A percentile compares a stretch with the other conserved stretches of the same genome.
Evolutionary conservation across 176 grass and related monocot genomes (phyloP).

Genomic region (Lolium perenne): DNA sequence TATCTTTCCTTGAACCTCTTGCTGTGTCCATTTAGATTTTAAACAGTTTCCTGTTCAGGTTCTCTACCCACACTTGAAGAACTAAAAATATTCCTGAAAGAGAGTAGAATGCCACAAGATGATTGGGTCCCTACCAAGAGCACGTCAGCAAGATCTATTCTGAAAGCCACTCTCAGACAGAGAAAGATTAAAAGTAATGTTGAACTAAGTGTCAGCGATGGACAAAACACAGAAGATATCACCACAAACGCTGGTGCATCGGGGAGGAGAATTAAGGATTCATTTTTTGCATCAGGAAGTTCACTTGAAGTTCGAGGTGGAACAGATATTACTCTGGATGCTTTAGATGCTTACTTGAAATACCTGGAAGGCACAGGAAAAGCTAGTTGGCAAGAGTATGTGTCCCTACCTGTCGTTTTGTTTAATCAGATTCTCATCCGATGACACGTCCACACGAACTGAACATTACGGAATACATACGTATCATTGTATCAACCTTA

Average conservation of each 20-base stretch:
- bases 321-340: conserved; percentile 66
- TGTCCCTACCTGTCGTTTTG: conserved; percentile 9
- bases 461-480: background rate
- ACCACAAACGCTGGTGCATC: conserved; percentile 30
- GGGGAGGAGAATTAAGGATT: conserved; percentile 59
- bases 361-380: conserved; percentile 89
- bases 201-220: conserved; percentile 39
- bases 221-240: conserved; percentile 44
- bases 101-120: conserved; percentile 40
- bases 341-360: conserved; percentile 82
- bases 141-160: conserved; percentile 53
- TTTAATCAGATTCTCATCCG: conserved; percentile 20
- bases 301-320: conserved; percentile 79
- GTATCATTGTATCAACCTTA: background rate
- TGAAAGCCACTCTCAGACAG: conserved; percentile 49
- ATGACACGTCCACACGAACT: conserved; percentile 14
- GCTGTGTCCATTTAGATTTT: background rate
- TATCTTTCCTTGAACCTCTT: conserved; percentile 41
- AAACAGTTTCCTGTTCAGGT: conserved; percentile 58
- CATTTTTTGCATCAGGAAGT: conserved; percentile 78
- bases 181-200: conserved; percentile 46
- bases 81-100: conserved; percentile 65
- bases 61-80: conserved; percentile 75
- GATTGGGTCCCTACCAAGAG: conserved; percentile 66
- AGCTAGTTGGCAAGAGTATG: conserved; percentile 96